Base-by-base conservation (phyloP, 257 asterid genomes). In the Petunia axillaris region DNA sequence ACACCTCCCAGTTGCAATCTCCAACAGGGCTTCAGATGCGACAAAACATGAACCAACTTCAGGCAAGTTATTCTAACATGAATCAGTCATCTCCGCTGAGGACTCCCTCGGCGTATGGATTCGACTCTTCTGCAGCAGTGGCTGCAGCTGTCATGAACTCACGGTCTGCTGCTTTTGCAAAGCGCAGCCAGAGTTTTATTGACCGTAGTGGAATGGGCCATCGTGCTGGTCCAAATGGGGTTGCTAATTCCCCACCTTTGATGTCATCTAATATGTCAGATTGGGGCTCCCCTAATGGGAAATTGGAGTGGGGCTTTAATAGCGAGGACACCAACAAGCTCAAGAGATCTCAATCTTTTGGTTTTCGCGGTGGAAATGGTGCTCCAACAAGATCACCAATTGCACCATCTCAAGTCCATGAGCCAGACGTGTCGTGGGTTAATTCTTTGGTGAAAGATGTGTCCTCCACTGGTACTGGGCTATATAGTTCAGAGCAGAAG, bases 121-220 rank as follows among this genome's bases (percentile, higher is more conserved):
- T 88, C 0, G 98, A 95, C 87, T 86, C 98, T 1, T 90, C 99
- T 0, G 97, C 93, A 0, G 97, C 98, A 0, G 97, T 92, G 64
- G 99, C 97, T 13, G 92, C 94, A 1, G 96, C 97, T 0, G 97
- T 96, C 66, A 91, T 92, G 97, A 92, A 91, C 80, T 90, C 98
- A 0, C 86, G 99, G 81, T 92, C 97, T 1, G 85, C 97, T 6
- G 89, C 91, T 9, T 90, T 92, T 37, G 67, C 91, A 0, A 91
- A 92, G 79, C 89, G 99, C 62, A 94, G 98, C 90, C 98, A 96
- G 86, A 96, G 99, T 87, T 96, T 96, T 16, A 80, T 89, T 4
- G 93, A 92, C 83, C 94, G 97, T 0, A 78, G 85, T 11, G 85
- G 90, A 11, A 85, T 58, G 40, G 59, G 78, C 79, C 80, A 82